Conservation (phyloP, 2,329 filamentous ascomycete genomes). For the Tympanopsis confertula region DNA sequence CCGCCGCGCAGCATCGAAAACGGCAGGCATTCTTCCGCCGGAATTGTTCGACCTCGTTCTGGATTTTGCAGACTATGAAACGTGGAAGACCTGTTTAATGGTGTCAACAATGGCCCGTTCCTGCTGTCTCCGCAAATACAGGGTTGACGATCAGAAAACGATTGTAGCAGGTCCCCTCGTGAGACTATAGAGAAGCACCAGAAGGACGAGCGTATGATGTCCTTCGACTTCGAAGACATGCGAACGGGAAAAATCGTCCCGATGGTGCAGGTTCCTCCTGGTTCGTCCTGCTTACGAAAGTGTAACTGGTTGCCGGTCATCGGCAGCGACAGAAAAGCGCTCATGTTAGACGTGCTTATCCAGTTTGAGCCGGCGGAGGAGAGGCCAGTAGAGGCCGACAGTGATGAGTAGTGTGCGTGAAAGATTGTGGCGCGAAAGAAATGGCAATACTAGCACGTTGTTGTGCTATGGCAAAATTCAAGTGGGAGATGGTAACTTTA, state of each 20-base stretch:
- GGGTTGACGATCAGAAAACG: conserved; percentile 5
- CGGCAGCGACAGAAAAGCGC: background rate
- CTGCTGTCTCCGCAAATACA: conserved; percentile 7
- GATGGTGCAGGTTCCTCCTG: no score
- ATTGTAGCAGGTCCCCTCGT: conserved; percentile 5
- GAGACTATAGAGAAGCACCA: no score
- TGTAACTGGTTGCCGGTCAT: background rate
- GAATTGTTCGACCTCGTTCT: conserved; percentile 8
- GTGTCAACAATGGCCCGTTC: conserved; percentile 6
- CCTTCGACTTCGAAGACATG: no score
- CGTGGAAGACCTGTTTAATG: conserved; percentile 7
- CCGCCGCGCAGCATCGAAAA: conserved; percentile 4
- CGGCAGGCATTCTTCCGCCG: conserved; percentile 3
- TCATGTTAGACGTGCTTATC: background rate
- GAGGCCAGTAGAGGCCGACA: background rate
- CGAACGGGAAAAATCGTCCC: no score
- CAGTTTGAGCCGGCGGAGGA: background rate
- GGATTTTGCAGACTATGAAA: conserved; percentile 8
- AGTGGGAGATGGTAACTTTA: no score
- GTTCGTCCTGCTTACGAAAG: no score
- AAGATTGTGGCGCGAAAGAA: no score
- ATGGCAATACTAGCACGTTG: no score
- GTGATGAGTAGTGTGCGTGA: background rate
- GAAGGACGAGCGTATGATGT: no score
- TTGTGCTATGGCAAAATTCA: no score